phyloP scores from a whole-genome alignment of 805 yeast species.

The Hanseniaspora clermontiae region DNA sequence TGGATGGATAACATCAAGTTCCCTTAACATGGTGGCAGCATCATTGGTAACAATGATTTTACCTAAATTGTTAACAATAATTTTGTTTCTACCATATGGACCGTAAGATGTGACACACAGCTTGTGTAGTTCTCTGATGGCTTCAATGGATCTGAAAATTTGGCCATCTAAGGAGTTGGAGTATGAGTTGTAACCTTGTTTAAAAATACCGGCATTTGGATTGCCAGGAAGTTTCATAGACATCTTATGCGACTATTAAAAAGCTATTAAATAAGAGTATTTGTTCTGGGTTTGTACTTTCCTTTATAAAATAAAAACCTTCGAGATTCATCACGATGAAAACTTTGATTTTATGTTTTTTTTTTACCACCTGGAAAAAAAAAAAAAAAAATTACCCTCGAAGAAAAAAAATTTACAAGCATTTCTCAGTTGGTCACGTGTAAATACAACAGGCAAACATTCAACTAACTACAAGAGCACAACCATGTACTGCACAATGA shows the following conservation, averaged over 20 bases:
- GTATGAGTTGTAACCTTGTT: conserved; percentile 84
- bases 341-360: neutral
- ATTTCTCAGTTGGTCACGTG: neutral
- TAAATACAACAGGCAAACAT: no score
- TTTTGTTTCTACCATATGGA: conserved; percentile 94
- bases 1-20: conserved; percentile 89
- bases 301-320: no score
- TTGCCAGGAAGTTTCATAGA: conserved; percentile 83
- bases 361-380: neutral
- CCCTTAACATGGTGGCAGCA: conserved; percentile 94
- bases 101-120: conserved; percentile 93
- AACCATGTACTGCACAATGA: no score
- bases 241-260: conserved; percentile 34
- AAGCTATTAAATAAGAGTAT: neutral
- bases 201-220: conserved; percentile 86
- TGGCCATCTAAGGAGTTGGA: conserved; percentile 82
- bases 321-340: no score
- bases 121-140: conserved; percentile 82
- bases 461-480: no score
- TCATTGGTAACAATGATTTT: conserved; percentile 85
- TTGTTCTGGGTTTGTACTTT: neutral
- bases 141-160: conserved; percentile 79
- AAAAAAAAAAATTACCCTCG: neutral
- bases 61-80: conserved; percentile 77
- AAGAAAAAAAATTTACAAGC: neutral